These are phyloP conservation scores for Citrullus amarus DNA, from an alignment of 306 rosid genomes.

Conservation along the genomic window DNA sequence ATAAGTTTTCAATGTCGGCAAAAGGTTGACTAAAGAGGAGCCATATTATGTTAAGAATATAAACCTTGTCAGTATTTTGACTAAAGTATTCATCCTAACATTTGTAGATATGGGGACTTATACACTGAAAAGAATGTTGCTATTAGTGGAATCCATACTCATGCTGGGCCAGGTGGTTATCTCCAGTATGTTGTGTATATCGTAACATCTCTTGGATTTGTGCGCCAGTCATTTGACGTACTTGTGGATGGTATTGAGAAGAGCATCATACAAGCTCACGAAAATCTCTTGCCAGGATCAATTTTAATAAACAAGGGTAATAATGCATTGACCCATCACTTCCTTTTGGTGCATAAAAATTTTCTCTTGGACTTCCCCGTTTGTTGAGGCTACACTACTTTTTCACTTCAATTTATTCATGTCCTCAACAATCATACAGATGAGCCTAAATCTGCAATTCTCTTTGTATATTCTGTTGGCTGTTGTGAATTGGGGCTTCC, in stretches of 20 bases:
- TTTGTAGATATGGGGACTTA: conserved; percentile 55
- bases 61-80: neutral
- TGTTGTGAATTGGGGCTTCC: neutral
- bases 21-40: neutral
- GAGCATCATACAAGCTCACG: conserved; percentile 72
- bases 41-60: neutral
- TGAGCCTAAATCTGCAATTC: neutral
- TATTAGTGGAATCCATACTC: conserved; percentile 89
- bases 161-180: conserved; percentile 98
- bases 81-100: neutral
- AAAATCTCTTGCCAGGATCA: conserved; percentile 76
- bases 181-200: conserved; percentile 78
- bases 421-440: neutral
- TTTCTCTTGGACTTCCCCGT: neutral
- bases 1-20: neutral
- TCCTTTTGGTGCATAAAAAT: neutral
- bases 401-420: neutral
- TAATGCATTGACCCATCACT: conserved; percentile 3
- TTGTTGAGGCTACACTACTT: neutral
- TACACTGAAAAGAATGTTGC: conserved; percentile 81
- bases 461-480: neutral
- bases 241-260: conserved; percentile 87
- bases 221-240: conserved; percentile 71
- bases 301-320: conserved; percentile 54
- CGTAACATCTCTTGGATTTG: conserved; percentile 88